Base-by-base conservation (phyloP, 2,329 filamentous ascomycete species). In the Moelleriella libera region DNA sequence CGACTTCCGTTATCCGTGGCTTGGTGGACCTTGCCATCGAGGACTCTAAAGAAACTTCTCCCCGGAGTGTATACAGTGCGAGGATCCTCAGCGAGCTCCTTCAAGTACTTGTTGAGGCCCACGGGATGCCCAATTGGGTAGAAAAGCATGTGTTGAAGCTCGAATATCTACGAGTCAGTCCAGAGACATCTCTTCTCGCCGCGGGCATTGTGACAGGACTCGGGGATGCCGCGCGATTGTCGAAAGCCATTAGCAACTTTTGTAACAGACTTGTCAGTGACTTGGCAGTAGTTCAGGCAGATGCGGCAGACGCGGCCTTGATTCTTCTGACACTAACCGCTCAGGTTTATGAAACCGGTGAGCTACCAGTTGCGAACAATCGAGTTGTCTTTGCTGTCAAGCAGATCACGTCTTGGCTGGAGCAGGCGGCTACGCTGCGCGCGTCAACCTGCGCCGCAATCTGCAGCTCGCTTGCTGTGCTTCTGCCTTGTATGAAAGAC, bases 341-440 rank as follows among this genome's bases (percentile, higher is more conserved):
- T 49, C 60, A 65, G 7, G 61, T 79, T 11, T 83, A 78, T 50
- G 68, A 73, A 29, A 45, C 60, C 0, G 74, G 69, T 2, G 65
- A 72, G 50, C 52, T 81, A 6, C 78, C 78, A 1, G 72, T 80
- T 1, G 72, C 76, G 1, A 76, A 74, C 43, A 80, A 89, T 56
- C 76, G 88, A 29, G 65, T 92, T 3, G 79, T 95, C 0, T 92
- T 95, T 64, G 80, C 90, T 7, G 78, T 90, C 41, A 86, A 85
- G 58, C 82, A 89, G 52, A 72, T 95, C 6, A 75, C 85, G 0
- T 75, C 78, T 7, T 89, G 85, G 78, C 67, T 89, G 0, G 74
- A 82, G 11, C 69, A 70, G 0, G 60, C 68, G 0, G 65, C 71
- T 12, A 62, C 65, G 1, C 50, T 76, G 2, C 63, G 69, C 28